Evolutionary conservation across 768 basidiomycete species (phyloP).

Genomic region (Lactifluus piperatus): DNA sequence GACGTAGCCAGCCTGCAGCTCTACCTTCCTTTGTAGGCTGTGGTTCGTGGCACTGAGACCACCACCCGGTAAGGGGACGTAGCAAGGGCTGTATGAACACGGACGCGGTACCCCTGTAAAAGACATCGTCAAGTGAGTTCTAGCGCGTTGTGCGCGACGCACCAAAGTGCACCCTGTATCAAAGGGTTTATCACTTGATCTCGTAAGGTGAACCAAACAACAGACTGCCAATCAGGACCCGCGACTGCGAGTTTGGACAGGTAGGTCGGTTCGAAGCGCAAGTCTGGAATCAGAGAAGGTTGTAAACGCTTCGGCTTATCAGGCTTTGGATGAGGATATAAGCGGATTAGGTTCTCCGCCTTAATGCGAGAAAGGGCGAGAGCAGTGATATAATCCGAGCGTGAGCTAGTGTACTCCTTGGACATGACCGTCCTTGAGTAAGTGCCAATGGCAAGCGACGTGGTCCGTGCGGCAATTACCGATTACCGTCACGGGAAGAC

Average conservation of each 20-base stretch:
- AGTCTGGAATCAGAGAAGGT: constrained; percentile 49
- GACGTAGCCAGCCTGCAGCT: constrained; percentile 5
- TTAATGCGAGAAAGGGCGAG: constrained; percentile 11
- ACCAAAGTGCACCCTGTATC: constrained; percentile 62
- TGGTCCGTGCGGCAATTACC: not conserved
- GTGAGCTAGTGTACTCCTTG: constrained; percentile 2
- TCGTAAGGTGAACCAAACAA: constrained; percentile 54
- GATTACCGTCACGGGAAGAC: too few species aligned
- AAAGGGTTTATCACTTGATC: constrained; percentile 65
- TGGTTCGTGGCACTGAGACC: not conserved
- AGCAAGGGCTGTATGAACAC: constrained; percentile 7
- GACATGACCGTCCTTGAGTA: constrained; percentile 5
- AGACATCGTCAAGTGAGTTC: not conserved
- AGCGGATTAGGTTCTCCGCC: not conserved
- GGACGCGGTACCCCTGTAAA: constrained; percentile 6
- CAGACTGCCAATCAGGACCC: constrained; percentile 47
- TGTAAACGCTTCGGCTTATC: not conserved
- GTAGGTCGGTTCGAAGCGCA: constrained; percentile 71
- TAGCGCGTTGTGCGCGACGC: constrained; percentile 20
- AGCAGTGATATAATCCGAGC: constrained; percentile 16
- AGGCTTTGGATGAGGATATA: not conserved
- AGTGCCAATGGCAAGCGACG: too few species aligned
- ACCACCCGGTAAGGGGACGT: not conserved
- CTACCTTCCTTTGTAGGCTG: not conserved
- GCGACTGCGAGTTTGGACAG: constrained; percentile 47